Evolutionary conservation across 306 rosid genomes (phyloP), one percentile per base, ranked within the genome.

Genomic region (Glycine latifolia): DNA sequence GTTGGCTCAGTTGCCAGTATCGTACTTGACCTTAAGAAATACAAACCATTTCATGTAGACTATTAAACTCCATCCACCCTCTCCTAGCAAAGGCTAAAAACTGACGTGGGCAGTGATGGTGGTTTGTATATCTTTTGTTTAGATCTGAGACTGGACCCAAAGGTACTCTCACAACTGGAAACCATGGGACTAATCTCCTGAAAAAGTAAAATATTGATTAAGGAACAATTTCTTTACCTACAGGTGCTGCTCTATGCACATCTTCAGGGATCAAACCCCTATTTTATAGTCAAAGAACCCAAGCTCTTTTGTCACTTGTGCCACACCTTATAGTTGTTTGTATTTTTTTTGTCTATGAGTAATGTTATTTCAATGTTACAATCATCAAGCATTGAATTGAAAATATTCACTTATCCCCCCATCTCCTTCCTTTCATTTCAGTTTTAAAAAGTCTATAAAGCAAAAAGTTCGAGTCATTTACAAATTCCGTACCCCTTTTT

Each of bases 1-100:
- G 41, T 85, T 70, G 98, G 98, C 43, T 94, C 98, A 10, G 11
- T 88, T 7, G 92, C 75, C 2, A 90, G 94, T 61, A 88, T 86
- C 17, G n/a, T 83, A 16, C 26, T 47, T 13, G 88, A 89, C 82
- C 82, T 89, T 2, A 76, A 86, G 85, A 65, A 72, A 35, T 88
- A 81, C 74, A 85, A 79, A 68, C 90, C 93, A 0, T 91, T 94
- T 85, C 26, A 67, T 6, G 62, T 80, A 54, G 46, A 31, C 8
- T 56, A 48, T 43, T 86, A 81, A 67, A 39, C 10, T 72, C 8
- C 72, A 70, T 73, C 73, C 37, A 73, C 26, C 11, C 6, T 17
- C 50, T 26, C 59, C 39, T 8, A 11, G 54, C 35, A 0, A 4
- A 41, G 39, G 10, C 33, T 69, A 20, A 3, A 39, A 73, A 53